Evolutionary conservation across 192 early-diverging fungal genomes (phyloP).

Genomic region (Dimargaris cristalligena): DNA sequence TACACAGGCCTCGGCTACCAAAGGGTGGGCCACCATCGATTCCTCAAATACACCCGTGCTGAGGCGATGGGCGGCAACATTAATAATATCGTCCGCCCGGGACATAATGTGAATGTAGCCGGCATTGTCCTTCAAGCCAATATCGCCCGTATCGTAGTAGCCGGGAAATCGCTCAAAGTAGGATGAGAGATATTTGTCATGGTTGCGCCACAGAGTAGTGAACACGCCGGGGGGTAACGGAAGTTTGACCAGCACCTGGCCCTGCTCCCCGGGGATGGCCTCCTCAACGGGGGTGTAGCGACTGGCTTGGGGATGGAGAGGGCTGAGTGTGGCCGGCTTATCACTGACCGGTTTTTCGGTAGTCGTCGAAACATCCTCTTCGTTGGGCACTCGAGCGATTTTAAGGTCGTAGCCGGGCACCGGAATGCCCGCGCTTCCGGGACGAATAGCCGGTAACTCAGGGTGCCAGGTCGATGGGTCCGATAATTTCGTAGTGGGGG

Average conservation of each 20-base stretch:
- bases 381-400: not conserved
- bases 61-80: slow-evolving; percentile 73
- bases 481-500: too few species aligned
- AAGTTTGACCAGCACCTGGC: slow-evolving; percentile 60
- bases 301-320: not conserved
- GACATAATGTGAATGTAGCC: slow-evolving; percentile 56
- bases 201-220: slow-evolving; percentile 64
- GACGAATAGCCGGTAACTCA: slow-evolving; percentile 25
- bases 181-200: slow-evolving; percentile 42
- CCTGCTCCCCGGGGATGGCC: slow-evolving; percentile 40
- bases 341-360: slow-evolving; percentile 28
- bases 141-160: slow-evolving; percentile 68
- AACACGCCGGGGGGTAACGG: slow-evolving; percentile 70
- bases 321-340: slow-evolving; percentile 1
- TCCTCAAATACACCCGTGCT: slow-evolving; percentile 65
- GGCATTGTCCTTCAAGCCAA: slow-evolving; percentile 58
- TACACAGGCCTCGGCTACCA: slow-evolving; percentile 51
- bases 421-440: slow-evolving; percentile 63
- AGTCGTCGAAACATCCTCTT: slow-evolving; percentile 30
- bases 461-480: too few species aligned
- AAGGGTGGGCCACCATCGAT: slow-evolving; percentile 43
- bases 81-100: slow-evolving; percentile 64
- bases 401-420: slow-evolving; percentile 57
- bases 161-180: slow-evolving; percentile 68
- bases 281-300: slow-evolving; percentile 12